Percentiles rank a stretch among this genome's conserved stretches.
phyloP scores from a whole-genome alignment of 345 rosid species.

The Citrus medica region DNA sequence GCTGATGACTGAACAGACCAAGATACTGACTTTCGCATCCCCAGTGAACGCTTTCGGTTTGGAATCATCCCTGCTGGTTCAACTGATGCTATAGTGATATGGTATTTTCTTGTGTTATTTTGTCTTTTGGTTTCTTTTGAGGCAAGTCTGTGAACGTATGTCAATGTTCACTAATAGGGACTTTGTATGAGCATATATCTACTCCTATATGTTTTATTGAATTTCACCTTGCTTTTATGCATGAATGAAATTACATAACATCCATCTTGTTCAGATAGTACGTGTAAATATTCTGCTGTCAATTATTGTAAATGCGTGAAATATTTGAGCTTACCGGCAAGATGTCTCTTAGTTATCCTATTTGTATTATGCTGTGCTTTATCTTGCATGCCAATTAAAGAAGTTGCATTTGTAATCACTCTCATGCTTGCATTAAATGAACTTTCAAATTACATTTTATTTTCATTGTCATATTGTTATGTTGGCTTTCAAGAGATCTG shows the following conservation, averaged over 20 bases:
- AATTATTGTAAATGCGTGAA: not conserved
- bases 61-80: conserved; percentile 96
- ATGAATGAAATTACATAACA: not conserved
- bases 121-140: conserved; percentile 1
- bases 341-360: not conserved
- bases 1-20: conserved; percentile 34
- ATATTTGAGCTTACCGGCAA: not conserved
- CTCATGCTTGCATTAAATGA: conserved; percentile 8
- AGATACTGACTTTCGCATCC: conserved; percentile 39
- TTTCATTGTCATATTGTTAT: not conserved
- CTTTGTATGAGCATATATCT: not conserved
- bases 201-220: not conserved
- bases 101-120: conserved; percentile 41
- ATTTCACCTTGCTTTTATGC: not conserved
- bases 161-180: not conserved
- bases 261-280: not conserved
- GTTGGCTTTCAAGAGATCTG: not conserved
- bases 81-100: conserved; percentile 84
- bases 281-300: not conserved
- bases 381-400: not conserved
- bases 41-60: conserved; percentile 51
- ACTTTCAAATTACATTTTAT: not conserved
- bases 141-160: not conserved
- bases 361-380: not conserved
- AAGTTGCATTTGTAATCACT: not conserved